Evolutionary conservation across 805 yeast species (phyloP), one percentile per base, ranked within the genome.

Genomic region (Lachancea lanzarotensis): DNA sequence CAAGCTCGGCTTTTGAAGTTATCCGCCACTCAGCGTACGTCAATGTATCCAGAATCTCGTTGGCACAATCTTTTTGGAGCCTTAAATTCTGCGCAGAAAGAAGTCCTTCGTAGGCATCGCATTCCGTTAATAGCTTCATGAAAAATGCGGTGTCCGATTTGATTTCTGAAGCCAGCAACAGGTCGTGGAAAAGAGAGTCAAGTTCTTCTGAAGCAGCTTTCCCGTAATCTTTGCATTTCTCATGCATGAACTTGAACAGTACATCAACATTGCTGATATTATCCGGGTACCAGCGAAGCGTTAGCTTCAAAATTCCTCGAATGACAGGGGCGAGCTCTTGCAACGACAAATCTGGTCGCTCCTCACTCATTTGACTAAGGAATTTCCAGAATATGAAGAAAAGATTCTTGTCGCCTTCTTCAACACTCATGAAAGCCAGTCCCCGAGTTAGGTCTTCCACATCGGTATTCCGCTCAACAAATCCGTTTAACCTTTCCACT

Each of bases 321-420:
- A 87, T 67, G 17, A 89, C 69, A 1, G 75, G 70, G 8, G 84
- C 74, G 45, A 78, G 76, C 48, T 85, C 91, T 25, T 75, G 79
- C n/a, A 75, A 57, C 0, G 87, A 69, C n/a, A 88, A 63, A 40
- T 80, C 83, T 0, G 86, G 83, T 48, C 83, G 78, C 9, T 72
- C 63, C 39, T 77, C 70, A 43, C 73, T 71, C 29, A 89, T 60
- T 37, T 73, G 73, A 29, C 71, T 62, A 46, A 85, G 73, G 59
- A 84, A 86, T 11, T 66, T 63, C 80, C 89, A 81, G 59, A 89
- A 83, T 15, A 72, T 72, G 31, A 72, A 72, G 57, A 89, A 86
- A 4, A 36, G 25, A 29, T 42, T 38, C 31, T 22, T 26, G 25
- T 38, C 17, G 15, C 40, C 42, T 4, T 52, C 57, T 13, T 22